Conservation (phyloP, 805 yeast genomes). For the Candida ovalis region DNA sequence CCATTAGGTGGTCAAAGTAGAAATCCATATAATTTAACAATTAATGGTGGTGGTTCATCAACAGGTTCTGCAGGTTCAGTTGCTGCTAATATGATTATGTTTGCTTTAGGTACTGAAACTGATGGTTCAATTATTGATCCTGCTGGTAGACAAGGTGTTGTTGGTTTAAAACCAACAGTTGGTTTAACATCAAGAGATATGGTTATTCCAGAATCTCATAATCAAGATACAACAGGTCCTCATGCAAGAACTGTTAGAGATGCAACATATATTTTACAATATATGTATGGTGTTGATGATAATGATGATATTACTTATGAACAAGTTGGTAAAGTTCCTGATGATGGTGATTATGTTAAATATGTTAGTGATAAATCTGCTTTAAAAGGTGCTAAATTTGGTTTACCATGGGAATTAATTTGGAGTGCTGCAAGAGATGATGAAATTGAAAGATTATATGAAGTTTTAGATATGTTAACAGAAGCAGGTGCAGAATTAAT, state of each 20-base stretch:
- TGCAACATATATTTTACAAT: conserved; percentile 27
- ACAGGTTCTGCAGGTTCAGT: conserved; percentile 29
- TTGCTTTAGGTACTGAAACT: conserved; percentile 29
- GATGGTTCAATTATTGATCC: conserved; percentile 30
- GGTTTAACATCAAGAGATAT: conserved; percentile 29
- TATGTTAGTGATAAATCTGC: conserved; percentile 22
- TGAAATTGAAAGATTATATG: conserved; percentile 17
- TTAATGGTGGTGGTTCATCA: conserved; percentile 28
- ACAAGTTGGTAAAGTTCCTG: conserved; percentile 28
- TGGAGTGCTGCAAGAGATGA: conserved; percentile 20
- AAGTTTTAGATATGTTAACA: conserved; percentile 18
- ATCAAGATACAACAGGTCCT: conserved; percentile 28
- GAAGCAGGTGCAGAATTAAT: conserved; percentile 28
- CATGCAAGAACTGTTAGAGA: conserved; percentile 28
- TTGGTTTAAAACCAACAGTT: conserved; percentile 29
- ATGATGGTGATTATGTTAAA: conserved; percentile 27
- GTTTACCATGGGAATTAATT: conserved; percentile 28
- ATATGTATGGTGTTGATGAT: conserved; percentile 28
- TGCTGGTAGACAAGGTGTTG: conserved; percentile 25
- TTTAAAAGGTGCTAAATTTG: conserved; percentile 29
- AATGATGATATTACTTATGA: conserved; percentile 24
- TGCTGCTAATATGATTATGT: conserved; percentile 28
- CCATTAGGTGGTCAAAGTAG: conserved; percentile 28
- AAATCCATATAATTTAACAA: conserved; percentile 26
- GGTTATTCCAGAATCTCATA: conserved; percentile 29